A percentile compares a stretch with the other conserved stretches of the same genome.
Evolutionary conservation across 345 rosid species (phyloP).

Genomic region (Theobroma cacao): DNA sequence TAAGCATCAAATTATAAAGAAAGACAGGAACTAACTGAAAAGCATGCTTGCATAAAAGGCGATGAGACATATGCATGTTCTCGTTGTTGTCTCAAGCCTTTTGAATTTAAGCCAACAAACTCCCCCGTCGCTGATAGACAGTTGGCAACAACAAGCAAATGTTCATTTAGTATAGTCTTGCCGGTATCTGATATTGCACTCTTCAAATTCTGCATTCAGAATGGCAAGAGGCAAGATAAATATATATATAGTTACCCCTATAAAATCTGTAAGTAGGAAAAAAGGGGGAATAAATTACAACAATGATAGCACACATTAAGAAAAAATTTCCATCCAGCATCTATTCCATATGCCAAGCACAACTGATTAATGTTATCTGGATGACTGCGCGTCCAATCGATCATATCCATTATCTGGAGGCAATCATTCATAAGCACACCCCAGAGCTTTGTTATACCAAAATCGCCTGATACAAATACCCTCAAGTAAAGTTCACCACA

Average conservation of each 20-base stretch:
- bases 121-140: conserved; percentile 79
- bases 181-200: conserved; percentile 81
- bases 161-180: conserved; percentile 65
- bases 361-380: conserved; percentile 76
- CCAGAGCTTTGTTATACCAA: conserved; percentile 57
- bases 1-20: background rate
- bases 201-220: conserved; percentile 56
- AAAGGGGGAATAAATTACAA: background rate
- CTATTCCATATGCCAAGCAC: conserved; percentile 71
- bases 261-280: background rate
- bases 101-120: conserved; percentile 75
- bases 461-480: conserved; percentile 53
- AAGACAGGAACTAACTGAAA: conserved; percentile 60
- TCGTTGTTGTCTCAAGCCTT: conserved; percentile 68
- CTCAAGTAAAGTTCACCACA: conserved; percentile 76
- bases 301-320: conserved; percentile 49
- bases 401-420: conserved; percentile 62
- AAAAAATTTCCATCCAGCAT: conserved; percentile 68
- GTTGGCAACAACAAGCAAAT: conserved; percentile 65
- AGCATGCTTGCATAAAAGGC: conserved; percentile 89
- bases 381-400: conserved; percentile 89
- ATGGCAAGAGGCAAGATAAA: background rate
- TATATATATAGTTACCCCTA: background rate
- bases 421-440: conserved; percentile 56
- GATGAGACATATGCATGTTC: conserved; percentile 55